Base-by-base conservation (phyloP, 2,329 filamentous ascomycete genomes). In the Orbilia ellipsospora region DNA sequence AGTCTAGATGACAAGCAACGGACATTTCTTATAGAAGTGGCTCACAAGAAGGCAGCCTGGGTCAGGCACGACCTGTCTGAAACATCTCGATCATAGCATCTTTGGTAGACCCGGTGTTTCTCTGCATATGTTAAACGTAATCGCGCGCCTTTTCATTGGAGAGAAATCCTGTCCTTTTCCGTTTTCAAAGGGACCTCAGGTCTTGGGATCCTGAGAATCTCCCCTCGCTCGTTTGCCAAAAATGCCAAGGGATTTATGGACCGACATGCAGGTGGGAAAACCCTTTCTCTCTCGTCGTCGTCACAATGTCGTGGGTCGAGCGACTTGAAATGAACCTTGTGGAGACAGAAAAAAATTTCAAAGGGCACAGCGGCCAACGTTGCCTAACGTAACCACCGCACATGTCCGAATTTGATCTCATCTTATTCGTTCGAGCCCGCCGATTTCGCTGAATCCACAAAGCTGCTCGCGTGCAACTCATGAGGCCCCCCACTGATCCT, bases 121-220 rank as follows among this genome's bases (percentile, higher is more conserved):
- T 52, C 56, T 69, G 56, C 48, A 69, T 69, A 62, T 69, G 40
- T 52, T 50, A 70, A 70, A 70, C 66, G 66, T 70, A 70, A 70
- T 70, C 57, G 66, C 36, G 42, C 57, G n/a, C 4, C 10, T 40
- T 70, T 48, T 55, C 40, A 70, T 70, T 70, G 66, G 66, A 62
- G 42, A 36, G 66, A 62, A 15, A 63, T 36, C 28, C 36, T 10
- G 18, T 10, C 31, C 31, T 7, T 2, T 36, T 36, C 10, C 10
- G 6, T 36, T 36, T 36, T 36, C 10, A 10, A 31, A 55, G 40
- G 57, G n/a, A 31, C 62, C 40, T 59, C 56, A 60, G 50, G 57
- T 68, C 65, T 56, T 59, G 44, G 63, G 63, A 31, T n/a, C 52
- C 55, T 59, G 20, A 67, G 50, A 40, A 51, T 57, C 50, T 40